These are phyloP conservation scores for Drechmeria coniospora DNA, from an alignment of 2,329 filamentous ascomycete species.

Conservation along the genomic window DNA sequence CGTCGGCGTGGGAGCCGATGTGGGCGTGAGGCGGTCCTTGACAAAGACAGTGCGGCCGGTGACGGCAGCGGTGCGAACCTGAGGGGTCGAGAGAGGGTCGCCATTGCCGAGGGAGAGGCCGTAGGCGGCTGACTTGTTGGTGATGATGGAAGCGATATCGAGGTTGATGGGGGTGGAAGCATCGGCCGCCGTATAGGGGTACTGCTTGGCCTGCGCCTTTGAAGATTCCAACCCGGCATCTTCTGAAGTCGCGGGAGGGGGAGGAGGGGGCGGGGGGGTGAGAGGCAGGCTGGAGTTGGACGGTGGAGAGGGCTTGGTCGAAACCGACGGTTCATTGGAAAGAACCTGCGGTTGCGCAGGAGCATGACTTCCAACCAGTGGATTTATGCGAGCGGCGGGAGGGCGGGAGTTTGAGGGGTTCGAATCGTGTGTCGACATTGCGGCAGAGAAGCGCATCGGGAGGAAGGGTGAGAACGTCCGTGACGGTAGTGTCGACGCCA, in stretches of 20 bases:
- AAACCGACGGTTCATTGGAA: conserved; percentile 3
- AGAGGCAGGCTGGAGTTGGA: conserved; percentile 8
- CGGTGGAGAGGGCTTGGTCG: conserved; percentile 2
- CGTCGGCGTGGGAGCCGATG: conserved; percentile 23
- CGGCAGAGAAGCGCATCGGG: conserved; percentile 10
- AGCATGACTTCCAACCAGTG: conserved; percentile 14
- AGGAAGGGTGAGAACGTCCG: conserved; percentile 17
- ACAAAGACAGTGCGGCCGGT: conserved; percentile 23
- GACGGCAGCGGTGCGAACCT: conserved; percentile 17
- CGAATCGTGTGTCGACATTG: conserved; percentile 1
- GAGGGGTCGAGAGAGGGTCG: conserved; percentile 14
- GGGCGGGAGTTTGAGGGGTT: conserved; percentile 1
- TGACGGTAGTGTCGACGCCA: conserved; percentile 8
- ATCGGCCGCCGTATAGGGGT: conserved; percentile 14
- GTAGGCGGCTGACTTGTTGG: conserved; percentile 13
- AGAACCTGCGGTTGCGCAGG: conserved; percentile 5
- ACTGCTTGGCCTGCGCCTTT: neutral
- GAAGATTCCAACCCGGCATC: neutral
- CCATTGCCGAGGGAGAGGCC: conserved; percentile 7
- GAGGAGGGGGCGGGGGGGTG: conserved; percentile 8
- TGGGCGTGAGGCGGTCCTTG: conserved; percentile 12
- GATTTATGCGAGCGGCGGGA: conserved; percentile 11
- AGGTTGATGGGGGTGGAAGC: conserved; percentile 8
- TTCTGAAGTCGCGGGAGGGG: conserved; percentile 2
- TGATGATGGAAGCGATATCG: conserved; percentile 21